Conservation (phyloP, 192 early-diverging fungal genomes). For the Coemansia sp. region DNA sequence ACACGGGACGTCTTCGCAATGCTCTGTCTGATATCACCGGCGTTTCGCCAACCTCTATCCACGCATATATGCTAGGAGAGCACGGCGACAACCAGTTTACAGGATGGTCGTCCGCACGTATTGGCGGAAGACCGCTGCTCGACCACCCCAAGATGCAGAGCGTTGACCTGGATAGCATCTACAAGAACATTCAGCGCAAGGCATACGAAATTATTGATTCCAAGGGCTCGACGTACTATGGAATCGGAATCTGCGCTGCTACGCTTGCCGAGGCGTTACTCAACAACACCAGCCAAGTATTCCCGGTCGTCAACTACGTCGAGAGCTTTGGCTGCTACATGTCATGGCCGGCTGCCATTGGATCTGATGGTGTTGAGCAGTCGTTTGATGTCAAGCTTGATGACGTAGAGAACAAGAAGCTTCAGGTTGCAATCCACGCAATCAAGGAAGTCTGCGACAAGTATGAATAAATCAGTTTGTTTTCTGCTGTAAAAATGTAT, state of each 20-base stretch:
- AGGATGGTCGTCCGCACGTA: constrained; percentile 70
- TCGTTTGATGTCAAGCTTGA: constrained; percentile 67
- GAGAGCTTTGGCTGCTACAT: constrained; percentile 62
- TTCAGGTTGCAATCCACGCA: constrained; percentile 53
- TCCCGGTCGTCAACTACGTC: constrained; percentile 69
- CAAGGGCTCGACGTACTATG: constrained; percentile 84
- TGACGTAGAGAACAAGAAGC: constrained; percentile 58
- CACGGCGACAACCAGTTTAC: constrained; percentile 87
- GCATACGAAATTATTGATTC: constrained; percentile 82
- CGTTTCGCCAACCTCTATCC: constrained; percentile 69
- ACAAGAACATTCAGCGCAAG: constrained; percentile 64
- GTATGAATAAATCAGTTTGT: constrained; percentile 26
- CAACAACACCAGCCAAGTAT: constrained; percentile 66
- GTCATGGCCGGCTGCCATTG: constrained; percentile 77
- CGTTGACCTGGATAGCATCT: constrained; percentile 56
- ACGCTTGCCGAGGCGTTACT: constrained; percentile 65
- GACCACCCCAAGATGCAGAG: constrained; percentile 60
- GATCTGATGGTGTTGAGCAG: constrained; percentile 65
- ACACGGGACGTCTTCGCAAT: constrained; percentile 70
- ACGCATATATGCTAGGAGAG: constrained; percentile 82
- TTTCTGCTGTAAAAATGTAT: not conserved
- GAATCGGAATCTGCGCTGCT: constrained; percentile 78
- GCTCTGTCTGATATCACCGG: constrained; percentile 53
- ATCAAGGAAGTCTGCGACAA: constrained; percentile 58
- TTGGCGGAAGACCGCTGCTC: constrained; percentile 68